Percentiles rank a stretch among this genome's conserved stretches.
Conservation (phyloP, 192 early-diverging fungal genomes). For the Backusella mclennaniae region DNA sequence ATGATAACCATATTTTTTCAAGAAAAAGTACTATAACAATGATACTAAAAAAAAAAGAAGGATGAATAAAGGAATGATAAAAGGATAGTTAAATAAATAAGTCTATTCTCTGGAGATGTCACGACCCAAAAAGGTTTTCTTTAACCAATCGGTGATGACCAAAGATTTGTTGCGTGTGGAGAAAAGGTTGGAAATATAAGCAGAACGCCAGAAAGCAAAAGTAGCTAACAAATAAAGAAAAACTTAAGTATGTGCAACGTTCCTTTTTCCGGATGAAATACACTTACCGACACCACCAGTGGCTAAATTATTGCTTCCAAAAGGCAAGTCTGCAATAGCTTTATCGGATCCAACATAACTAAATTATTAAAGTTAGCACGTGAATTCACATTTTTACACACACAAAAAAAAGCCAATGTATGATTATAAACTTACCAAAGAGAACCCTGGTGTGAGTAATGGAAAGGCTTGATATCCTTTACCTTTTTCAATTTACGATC, state of each 20-base stretch:
- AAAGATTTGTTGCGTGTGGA: slow-evolving; percentile 77
- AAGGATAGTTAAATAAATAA: not conserved
- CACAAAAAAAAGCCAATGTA: not conserved
- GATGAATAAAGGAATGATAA: not conserved
- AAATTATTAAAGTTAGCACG: not conserved
- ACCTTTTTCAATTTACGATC: slow-evolving; percentile 30
- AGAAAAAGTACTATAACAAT: not conserved
- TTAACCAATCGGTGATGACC: slow-evolving; percentile 89
- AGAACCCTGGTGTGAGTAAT: slow-evolving; percentile 83
- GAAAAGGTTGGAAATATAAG: slow-evolving; percentile 77
- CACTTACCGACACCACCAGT: slow-evolving; percentile 51
- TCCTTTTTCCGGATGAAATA: not conserved
- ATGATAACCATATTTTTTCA: not conserved
- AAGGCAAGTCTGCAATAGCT: slow-evolving; percentile 90
- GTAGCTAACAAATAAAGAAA: slow-evolving; percentile 36
- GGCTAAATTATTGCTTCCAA: slow-evolving; percentile 61
- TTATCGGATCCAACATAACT: slow-evolving; percentile 86
- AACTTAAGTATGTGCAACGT: not conserved
- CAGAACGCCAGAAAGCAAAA: slow-evolving; percentile 77
- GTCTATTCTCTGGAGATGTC: slow-evolving; percentile 86
- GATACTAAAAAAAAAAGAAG: not conserved
- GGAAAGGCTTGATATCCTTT: slow-evolving; percentile 61
- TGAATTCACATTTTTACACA: not conserved
- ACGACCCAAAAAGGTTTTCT: slow-evolving; percentile 86
- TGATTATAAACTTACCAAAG: slow-evolving; percentile 41